These are phyloP conservation scores for Cymbopogon flexuosus DNA, from an alignment of 202 grass and related monocot species.

Conservation along the genomic window DNA sequence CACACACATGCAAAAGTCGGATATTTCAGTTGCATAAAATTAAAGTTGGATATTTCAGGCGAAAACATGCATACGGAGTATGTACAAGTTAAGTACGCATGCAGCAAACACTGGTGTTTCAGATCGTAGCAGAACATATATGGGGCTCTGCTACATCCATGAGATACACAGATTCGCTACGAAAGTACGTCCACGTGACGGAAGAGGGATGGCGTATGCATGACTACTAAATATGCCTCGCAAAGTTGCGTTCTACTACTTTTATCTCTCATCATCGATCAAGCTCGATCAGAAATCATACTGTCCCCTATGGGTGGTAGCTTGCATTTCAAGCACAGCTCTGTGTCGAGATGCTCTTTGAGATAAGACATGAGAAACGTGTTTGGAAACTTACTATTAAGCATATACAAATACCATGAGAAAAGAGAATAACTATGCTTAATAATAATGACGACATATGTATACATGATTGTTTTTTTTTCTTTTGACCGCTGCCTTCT, in stretches of 20 bases:
- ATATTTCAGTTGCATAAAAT: not conserved
- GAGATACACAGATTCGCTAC: conserved; percentile 24
- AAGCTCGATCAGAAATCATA: conserved; percentile 17
- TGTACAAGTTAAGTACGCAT: too few relatives aligned
- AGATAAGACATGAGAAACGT: conserved; percentile 4
- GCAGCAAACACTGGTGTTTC: too few relatives aligned
- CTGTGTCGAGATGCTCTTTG: conserved; percentile 48
- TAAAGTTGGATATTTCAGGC: not conserved
- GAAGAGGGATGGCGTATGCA: not conserved
- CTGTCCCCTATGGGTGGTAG: conserved; percentile 45
- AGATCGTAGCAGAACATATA: not conserved
- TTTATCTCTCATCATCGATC: conserved; percentile 34
- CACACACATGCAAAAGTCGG: too few relatives aligned
- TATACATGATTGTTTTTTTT: too few relatives aligned
- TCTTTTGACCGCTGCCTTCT: too few relatives aligned
- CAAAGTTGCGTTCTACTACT: conserved; percentile 37
- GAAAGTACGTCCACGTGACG: conserved; percentile 26
- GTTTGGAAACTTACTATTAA: not conserved
- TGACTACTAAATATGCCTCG: conserved; percentile 25
- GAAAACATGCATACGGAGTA: too few relatives aligned
- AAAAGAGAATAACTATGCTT: too few relatives aligned
- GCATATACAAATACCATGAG: not conserved
- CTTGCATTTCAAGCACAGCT: conserved; percentile 68
- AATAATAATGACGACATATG: too few relatives aligned
- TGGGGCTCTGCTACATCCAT: not conserved